Evolutionary conservation across 257 asterid species (phyloP).

Genomic region (Ilex aquifolium): DNA sequence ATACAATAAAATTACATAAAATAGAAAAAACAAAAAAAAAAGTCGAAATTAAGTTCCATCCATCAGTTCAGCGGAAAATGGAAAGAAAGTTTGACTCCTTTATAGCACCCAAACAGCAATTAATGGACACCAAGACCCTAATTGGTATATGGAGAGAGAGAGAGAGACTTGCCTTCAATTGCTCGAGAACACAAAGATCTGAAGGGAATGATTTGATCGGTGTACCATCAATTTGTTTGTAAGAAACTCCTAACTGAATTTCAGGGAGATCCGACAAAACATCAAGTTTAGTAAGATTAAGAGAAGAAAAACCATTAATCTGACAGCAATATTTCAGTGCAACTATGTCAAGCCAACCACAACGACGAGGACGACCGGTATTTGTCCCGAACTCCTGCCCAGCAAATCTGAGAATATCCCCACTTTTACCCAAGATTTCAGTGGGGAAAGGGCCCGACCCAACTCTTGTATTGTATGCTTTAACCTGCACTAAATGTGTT

Average conservation of each 20-base stretch:
- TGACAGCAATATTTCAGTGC: conserved; percentile 76
- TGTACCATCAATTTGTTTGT: conserved; percentile 53
- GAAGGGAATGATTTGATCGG: conserved; percentile 70
- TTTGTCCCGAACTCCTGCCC: conserved; percentile 99
- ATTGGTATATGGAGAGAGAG: background rate
- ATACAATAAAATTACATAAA: too few relatives aligned
- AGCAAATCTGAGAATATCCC: conserved; percentile 76
- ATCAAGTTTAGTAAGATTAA: conserved; percentile 93
- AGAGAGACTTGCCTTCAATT: conserved; percentile 50
- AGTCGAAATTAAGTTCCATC: too few relatives aligned
- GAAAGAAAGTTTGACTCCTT: too few relatives aligned
- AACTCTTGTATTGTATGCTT: conserved; percentile 93
- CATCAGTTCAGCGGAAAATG: too few relatives aligned
- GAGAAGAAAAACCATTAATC: conserved; percentile 88
- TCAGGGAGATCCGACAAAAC: conserved; percentile 79
- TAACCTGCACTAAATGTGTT: conserved; percentile 51
- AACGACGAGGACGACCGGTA: conserved; percentile 98
- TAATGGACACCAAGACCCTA: background rate
- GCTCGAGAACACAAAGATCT: conserved; percentile 66
- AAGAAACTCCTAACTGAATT: conserved; percentile 71
- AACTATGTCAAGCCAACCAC: conserved; percentile 98
- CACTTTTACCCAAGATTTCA: conserved; percentile 72
- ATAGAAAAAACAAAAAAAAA: too few relatives aligned
- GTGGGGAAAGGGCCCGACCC: conserved; percentile 99
- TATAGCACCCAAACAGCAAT: background rate